phyloP scores from a whole-genome alignment of 495 filamentous ascomycete genomes.

The Aspergillus incahuasiensis region DNA sequence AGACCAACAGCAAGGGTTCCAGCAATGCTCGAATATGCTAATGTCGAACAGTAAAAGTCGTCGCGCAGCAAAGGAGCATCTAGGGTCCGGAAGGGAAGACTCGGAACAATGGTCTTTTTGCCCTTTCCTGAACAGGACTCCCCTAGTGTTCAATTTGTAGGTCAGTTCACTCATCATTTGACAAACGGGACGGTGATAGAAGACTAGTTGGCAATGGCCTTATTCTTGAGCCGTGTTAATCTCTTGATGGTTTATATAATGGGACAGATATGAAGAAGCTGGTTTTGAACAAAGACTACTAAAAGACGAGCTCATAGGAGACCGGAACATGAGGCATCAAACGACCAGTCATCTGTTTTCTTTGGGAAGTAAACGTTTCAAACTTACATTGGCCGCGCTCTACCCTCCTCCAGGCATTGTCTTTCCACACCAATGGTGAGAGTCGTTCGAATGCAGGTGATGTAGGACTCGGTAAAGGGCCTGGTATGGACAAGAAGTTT shows the following conservation, averaged over 20 bases:
- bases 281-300: not conserved
- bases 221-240: not conserved
- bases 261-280: not conserved
- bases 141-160: slow-evolving; percentile 19
- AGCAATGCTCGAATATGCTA: slow-evolving; percentile 73
- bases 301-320: not conserved
- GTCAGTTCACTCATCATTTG: not conserved
- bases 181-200: too few species aligned
- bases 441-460: slow-evolving; percentile 31
- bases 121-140: slow-evolving; percentile 12
- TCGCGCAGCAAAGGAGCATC: slow-evolving; percentile 85
- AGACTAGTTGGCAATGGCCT: not conserved
- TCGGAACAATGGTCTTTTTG: slow-evolving; percentile 46
- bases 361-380: not conserved
- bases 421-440: slow-evolving; percentile 49
- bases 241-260: not conserved
- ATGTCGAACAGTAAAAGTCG: slow-evolving; percentile 90
- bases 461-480: slow-evolving; percentile 22
- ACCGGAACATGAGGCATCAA: too few species aligned
- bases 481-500: slow-evolving; percentile 13
- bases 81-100: slow-evolving; percentile 78
- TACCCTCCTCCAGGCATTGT: slow-evolving; percentile 54
- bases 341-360: not conserved
- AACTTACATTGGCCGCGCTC: slow-evolving; percentile 47
- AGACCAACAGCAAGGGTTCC: slow-evolving; percentile 83